Conservation (phyloP, 768 basidiomycete species). For the Pholiota molesta region DNA sequence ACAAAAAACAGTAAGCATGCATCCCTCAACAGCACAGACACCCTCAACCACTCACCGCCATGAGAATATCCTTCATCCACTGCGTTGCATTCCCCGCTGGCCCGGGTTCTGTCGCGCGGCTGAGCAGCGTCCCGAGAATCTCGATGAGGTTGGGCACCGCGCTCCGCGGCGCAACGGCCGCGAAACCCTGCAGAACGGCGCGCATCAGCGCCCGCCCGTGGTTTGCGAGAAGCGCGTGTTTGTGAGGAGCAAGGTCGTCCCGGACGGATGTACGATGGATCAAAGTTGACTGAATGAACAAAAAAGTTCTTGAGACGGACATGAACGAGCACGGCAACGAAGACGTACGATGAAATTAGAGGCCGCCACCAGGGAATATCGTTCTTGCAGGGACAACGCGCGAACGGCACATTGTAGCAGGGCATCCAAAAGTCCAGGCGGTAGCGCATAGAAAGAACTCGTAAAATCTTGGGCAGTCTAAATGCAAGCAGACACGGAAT, state of each 20-base stretch:
- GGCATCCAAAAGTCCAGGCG: conserved; percentile 63
- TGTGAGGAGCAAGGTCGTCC: conserved; percentile 62
- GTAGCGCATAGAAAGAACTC: conserved; percentile 60
- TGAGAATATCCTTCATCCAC: conserved; percentile 79
- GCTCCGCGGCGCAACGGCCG: conserved; percentile 82
- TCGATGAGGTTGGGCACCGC: conserved; percentile 85
- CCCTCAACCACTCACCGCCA: conserved; percentile 62
- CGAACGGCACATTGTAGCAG: conserved; percentile 71
- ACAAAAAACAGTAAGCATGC: too few relatives aligned
- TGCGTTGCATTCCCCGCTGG: conserved; percentile 39
- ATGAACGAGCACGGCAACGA: neutral
- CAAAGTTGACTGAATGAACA: conserved; percentile 55
- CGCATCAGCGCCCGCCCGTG: conserved; percentile 72
- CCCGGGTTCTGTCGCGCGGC: conserved; percentile 41
- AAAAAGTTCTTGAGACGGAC: neutral
- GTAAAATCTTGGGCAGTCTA: conserved; percentile 63
- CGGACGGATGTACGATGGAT: conserved; percentile 67
- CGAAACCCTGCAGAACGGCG: conserved; percentile 79
- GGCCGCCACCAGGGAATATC: conserved; percentile 83
- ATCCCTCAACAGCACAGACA: too few relatives aligned
- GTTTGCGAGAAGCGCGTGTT: conserved; percentile 41
- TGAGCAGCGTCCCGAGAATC: conserved; percentile 68
- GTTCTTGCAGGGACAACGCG: conserved; percentile 74
- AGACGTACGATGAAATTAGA: conserved; percentile 78
- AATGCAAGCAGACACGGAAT: neutral